Evolutionary conservation across 345 rosid genomes (phyloP), one percentile per base, ranked within the genome.

Genomic region (Citrus cavaleriei): DNA sequence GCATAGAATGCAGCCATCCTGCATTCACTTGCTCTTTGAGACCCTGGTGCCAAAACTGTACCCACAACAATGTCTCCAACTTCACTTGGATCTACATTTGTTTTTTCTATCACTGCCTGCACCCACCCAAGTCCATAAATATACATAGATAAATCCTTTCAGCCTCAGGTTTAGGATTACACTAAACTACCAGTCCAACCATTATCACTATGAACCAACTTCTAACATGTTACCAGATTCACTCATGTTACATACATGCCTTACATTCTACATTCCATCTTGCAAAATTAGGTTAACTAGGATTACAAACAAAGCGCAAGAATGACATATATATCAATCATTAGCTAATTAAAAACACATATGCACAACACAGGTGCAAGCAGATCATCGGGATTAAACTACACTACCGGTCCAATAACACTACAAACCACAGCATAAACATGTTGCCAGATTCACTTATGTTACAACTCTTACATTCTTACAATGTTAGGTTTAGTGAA

Each of bases 1-100:
- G 99, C 99, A 72, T 92, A 95, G 85, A 95, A 93, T 12, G 98
- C 94, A 84, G 98, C 98, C 99, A 95, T 95, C 85, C 98, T 88
- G 85, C 97, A 95, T 85, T 95, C 99, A 82, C 83, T 92, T 3
- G 99, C 98, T 82, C 96, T 89, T 83, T 88, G 93, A 70, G 98
- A 90, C 69, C 97, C 99, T 3, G 97, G 88, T 10, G 97, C 99
- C 87, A 95, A 81, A 32, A 93, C 97, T 9, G 95, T 87, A 35
- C 99, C 99, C 81, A 95, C 99, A 69, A 95, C 97, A 84, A 95
- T 95, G 83, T 95, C 99, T 79, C 97, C 99, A 77, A 95, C 93
- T 87, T 93, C 99, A 88, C 88, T 86, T 22, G 99, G 96, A 75
- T 92, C 81, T 79, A 95, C 30, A 62, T 92, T 90, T 22, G 97